Conservation (phyloP, 108 stramenopile genomes). For the Skeletonema potamos region DNA sequence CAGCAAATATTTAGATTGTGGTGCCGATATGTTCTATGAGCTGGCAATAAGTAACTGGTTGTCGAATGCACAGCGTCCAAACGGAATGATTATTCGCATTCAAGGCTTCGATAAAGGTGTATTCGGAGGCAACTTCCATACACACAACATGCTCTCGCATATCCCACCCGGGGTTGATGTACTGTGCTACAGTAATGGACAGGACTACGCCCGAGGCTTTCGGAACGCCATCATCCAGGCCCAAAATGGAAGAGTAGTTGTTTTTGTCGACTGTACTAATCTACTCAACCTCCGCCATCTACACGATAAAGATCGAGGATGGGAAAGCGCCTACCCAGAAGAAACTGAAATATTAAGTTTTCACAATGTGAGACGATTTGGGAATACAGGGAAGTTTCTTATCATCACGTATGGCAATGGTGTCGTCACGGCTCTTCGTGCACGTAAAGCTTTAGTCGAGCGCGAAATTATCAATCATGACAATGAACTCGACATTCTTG, state of each 20-base stretch:
- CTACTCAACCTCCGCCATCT: conserved; percentile 78
- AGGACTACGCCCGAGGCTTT: conserved; percentile 80
- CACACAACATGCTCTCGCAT: conserved; percentile 76
- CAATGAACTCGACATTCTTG: conserved; percentile 69
- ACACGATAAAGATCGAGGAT: conserved; percentile 62
- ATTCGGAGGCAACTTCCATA: conserved; percentile 90
- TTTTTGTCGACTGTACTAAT: conserved; percentile 78
- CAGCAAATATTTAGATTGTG: conserved; percentile 90
- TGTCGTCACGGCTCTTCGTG: conserved; percentile 71
- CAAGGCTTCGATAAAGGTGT: conserved; percentile 88
- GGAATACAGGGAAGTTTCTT: conserved; percentile 42
- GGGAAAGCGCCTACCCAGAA: conserved; percentile 65
- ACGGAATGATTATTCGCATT: conserved; percentile 79
- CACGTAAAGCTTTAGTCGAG: conserved; percentile 47
- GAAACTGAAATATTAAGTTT: conserved; percentile 53
- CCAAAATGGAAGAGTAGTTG: conserved; percentile 66
- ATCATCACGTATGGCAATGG: conserved; percentile 89
- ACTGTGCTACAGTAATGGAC: conserved; percentile 82
- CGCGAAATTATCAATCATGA: conserved; percentile 27
- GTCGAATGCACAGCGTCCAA: conserved; percentile 47
- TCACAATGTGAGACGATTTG: conserved; percentile 60
- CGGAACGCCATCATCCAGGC: conserved; percentile 78
- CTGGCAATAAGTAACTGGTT: conserved; percentile 80
- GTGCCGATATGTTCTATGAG: conserved; percentile 82
- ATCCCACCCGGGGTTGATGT: conserved; percentile 88